Base-by-base conservation (phyloP, 2,329 filamentous ascomycete genomes). In the Pezicula neosporulosa region DNA sequence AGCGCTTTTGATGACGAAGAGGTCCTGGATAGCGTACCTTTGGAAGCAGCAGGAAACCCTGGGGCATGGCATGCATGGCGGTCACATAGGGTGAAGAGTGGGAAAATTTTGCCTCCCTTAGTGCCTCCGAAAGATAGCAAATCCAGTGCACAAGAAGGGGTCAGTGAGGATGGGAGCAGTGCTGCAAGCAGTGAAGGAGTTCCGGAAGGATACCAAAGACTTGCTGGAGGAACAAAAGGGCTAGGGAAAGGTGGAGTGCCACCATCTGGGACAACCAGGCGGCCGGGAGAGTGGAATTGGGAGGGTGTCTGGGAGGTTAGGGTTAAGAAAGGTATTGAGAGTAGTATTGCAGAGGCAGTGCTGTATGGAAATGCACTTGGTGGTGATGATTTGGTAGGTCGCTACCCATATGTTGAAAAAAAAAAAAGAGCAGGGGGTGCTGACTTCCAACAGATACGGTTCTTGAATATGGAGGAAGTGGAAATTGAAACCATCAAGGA, bases 31-130 rank as follows among this genome's bases (percentile, higher is more conserved):
- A 81, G 81, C 0, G 75, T 97, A 18, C 86, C 90, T 2, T 72
- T 96, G 1, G 83, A 90, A 57, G 89, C 89, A 16, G 90, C 92
- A 0, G 93, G 90, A 1, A 96, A 97, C 61, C 85, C 89, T 3
- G 90, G 91, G 6, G 94, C 93, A 19, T 97, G 91, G 87, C 89
- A 96, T 71, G 93, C 93, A 4, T 97, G 93, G 93, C 81, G 84
- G 61, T 82, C 88, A 6, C 81, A 93, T 66, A 82, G 85, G 50
- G 72, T 68, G 61, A 61, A 79, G 69, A 62, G 70, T 54, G 72
- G 72, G 65, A 66, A 81, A 71, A 53, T 73, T 9, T 19, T 42
- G n/a, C 27, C 51, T n/a, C 30, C 35, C 12, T 28, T 50, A 27
- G 50, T 45, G 16, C 47, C 43, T 24, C 41, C 12, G 48, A 54